phyloP scores from a whole-genome alignment of 1,139 yeast species.

The Pichia sp. region DNA sequence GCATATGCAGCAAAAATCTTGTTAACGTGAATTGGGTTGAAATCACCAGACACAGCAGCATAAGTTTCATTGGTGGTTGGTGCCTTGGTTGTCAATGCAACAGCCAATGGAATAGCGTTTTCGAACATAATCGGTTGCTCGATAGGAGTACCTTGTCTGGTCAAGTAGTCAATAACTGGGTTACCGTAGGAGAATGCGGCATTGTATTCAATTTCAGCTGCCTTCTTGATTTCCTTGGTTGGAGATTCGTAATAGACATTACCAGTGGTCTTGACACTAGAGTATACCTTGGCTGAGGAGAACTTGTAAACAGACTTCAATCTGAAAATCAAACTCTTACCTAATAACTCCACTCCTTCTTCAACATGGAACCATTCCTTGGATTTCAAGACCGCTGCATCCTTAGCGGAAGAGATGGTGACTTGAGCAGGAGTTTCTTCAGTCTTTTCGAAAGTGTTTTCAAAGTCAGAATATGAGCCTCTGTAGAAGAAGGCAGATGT shows the following conservation, averaged over 20 bases:
- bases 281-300: conserved; percentile 68
- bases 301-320: conserved; percentile 78
- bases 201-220: conserved; percentile 82
- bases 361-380: conserved; percentile 97
- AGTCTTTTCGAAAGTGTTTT: conserved; percentile 86
- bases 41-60: conserved; percentile 97
- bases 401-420: conserved; percentile 67
- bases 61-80: conserved; percentile 91
- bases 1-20: conserved; percentile 93
- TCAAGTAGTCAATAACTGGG: conserved; percentile 91
- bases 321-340: conserved; percentile 82
- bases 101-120: conserved; percentile 81
- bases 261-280: conserved; percentile 81
- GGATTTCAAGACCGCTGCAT: conserved; percentile 85
- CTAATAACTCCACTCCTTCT: conserved; percentile 60
- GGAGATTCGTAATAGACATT: conserved; percentile 83
- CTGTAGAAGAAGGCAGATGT: conserved; percentile 94
- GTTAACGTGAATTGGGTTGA: conserved; percentile 96
- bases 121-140: conserved; percentile 93
- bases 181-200: conserved; percentile 95
- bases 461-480: conserved; percentile 81
- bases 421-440: conserved; percentile 86
- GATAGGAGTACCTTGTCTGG: conserved; percentile 86
- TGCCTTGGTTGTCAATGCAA: conserved; percentile 67
- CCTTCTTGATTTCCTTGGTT: conserved; percentile 81